These are phyloP conservation scores for Mycosarcoma mackinlayi DNA, from an alignment of 1,284 basidiomycete species.

Conservation along the genomic window DNA sequence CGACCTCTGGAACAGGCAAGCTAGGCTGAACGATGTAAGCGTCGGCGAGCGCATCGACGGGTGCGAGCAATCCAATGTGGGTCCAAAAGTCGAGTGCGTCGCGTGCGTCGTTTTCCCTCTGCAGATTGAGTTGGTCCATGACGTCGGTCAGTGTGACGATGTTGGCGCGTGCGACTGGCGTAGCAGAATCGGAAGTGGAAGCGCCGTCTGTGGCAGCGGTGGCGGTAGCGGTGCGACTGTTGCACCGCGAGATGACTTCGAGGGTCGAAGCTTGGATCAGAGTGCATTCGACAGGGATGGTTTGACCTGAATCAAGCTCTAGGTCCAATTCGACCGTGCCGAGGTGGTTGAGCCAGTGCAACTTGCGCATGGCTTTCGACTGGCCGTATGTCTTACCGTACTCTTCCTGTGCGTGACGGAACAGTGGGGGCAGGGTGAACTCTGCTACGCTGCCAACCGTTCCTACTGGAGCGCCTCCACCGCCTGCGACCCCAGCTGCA, in stretches of 20 bases:
- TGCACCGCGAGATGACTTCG: slow-evolving; percentile 33
- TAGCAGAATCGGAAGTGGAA: background rate
- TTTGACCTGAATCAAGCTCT: slow-evolving; percentile 49
- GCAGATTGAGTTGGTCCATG: slow-evolving; percentile 47
- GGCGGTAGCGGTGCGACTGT: background rate
- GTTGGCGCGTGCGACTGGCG: slow-evolving; percentile 1
- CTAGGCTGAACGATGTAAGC: slow-evolving; percentile 29
- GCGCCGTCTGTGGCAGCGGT: background rate
- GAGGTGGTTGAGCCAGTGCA: slow-evolving; percentile 58
- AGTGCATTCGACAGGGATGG: slow-evolving; percentile 36
- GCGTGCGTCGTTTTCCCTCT: slow-evolving; percentile 37
- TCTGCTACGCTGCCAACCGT: slow-evolving; percentile 22
- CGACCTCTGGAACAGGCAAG: slow-evolving; percentile 6
- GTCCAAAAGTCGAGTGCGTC: slow-evolving; percentile 45
- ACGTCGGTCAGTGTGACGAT: slow-evolving; percentile 38
- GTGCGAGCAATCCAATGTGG: slow-evolving; percentile 13
- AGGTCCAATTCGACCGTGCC: slow-evolving; percentile 57
- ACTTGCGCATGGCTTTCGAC: slow-evolving; percentile 44
- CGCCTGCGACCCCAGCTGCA: background rate
- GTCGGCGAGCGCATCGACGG: slow-evolving; percentile 24
- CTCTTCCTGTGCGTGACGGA: slow-evolving; percentile 46
- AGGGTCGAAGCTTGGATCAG: slow-evolving; percentile 38
- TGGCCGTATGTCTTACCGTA: slow-evolving; percentile 35
- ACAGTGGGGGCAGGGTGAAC: slow-evolving; percentile 54
- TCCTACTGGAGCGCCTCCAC: background rate